These are phyloP conservation scores for Macrotyloma uniflorum DNA, from an alignment of 306 rosid species.

Conservation along the genomic window DNA sequence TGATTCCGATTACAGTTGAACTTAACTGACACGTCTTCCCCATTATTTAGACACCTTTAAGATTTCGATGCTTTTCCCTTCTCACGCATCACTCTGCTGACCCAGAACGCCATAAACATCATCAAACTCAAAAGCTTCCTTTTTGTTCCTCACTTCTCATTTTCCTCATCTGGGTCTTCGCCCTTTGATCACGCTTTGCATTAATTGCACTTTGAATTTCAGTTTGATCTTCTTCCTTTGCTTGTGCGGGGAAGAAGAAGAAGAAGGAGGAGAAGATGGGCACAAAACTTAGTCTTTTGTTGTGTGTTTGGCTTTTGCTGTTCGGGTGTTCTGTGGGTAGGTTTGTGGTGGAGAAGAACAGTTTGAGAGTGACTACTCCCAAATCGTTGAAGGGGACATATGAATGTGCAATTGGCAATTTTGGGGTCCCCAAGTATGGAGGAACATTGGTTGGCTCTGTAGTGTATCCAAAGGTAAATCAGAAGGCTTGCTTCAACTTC, in stretches of 20 bases:
- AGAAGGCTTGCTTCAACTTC: constrained; percentile 72
- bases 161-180: constrained; percentile 46
- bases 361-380: constrained; percentile 74
- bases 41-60: constrained; percentile 33
- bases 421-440: constrained; percentile 94
- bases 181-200: not conserved
- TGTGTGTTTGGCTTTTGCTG: constrained; percentile 55
- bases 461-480: constrained; percentile 74
- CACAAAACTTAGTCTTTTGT: constrained; percentile 46
- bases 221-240: constrained; percentile 25
- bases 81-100: constrained; percentile 23
- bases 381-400: constrained; percentile 59
- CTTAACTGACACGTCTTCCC: constrained; percentile 38
- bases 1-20: constrained; percentile 34
- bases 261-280: constrained; percentile 42
- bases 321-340: constrained; percentile 65
- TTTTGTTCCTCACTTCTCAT: constrained; percentile 2
- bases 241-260: not conserved
- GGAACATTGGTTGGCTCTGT: constrained; percentile 87
- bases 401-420: constrained; percentile 96
- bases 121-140: not conserved
- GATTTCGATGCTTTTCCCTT: constrained; percentile 9
- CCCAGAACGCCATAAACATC: constrained; percentile 36
- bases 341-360: constrained; percentile 97
- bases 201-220: constrained; percentile 31